A percentile compares a stretch with the other conserved stretches of the same genome.
phyloP scores from a whole-genome alignment of 2,329 filamentous ascomycete species.

The Ilyonectria destructans region DNA sequence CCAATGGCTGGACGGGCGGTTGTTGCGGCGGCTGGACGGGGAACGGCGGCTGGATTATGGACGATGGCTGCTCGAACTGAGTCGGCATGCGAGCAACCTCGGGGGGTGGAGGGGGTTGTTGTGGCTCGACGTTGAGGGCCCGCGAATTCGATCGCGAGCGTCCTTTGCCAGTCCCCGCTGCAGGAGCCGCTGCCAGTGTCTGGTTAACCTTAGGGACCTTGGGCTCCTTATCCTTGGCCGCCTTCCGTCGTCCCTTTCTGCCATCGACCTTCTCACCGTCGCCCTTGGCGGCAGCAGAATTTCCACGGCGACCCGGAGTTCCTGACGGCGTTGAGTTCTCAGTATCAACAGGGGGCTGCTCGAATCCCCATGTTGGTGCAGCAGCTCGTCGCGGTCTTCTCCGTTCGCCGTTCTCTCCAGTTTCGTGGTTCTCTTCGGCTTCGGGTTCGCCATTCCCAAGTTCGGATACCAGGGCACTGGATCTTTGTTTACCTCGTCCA shows the following conservation, averaged over 20 bases:
- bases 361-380: slow-evolving; percentile 81
- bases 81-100: slow-evolving; percentile 60
- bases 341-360: slow-evolving; percentile 72
- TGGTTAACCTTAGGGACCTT: slow-evolving; percentile 61
- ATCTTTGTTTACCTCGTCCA: slow-evolving; percentile 71
- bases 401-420: slow-evolving; percentile 73
- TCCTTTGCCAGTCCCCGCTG: slow-evolving; percentile 59
- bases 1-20: slow-evolving; percentile 50
- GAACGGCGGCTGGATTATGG: slow-evolving; percentile 62
- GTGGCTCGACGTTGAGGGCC: slow-evolving; percentile 62
- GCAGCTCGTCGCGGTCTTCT: slow-evolving; percentile 75
- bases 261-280: slow-evolving; percentile 65
- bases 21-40: slow-evolving; percentile 51
- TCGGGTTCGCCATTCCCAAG: slow-evolving; percentile 74
- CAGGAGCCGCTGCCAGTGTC: slow-evolving; percentile 64
- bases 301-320: slow-evolving; percentile 71
- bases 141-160: slow-evolving; percentile 72
- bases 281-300: slow-evolving; percentile 56
- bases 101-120: slow-evolving; percentile 55
- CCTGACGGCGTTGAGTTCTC: slow-evolving; percentile 72
- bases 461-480: slow-evolving; percentile 78
- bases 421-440: slow-evolving; percentile 70
- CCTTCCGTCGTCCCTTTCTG: slow-evolving; percentile 57
- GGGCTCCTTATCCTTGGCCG: slow-evolving; percentile 60
- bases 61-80: slow-evolving; percentile 62